Base-by-base conservation (phyloP, 2,329 filamentous ascomycete genomes). In the Talaromyces sp. region DNA sequence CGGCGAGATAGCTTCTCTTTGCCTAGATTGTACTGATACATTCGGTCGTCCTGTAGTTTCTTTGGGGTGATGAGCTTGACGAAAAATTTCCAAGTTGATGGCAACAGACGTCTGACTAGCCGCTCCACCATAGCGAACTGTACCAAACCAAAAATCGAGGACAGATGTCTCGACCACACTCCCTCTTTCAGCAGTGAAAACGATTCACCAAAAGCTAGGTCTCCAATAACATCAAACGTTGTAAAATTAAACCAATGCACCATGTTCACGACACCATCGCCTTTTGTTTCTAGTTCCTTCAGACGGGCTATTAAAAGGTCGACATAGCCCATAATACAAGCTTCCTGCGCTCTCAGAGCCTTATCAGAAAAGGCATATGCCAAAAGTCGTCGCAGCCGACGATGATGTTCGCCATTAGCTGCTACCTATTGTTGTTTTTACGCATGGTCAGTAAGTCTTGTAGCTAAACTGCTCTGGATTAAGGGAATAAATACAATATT, bases 211-310 rank as follows among this genome's bases (percentile, higher is more conserved):
- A 81, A 81, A 0, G 74, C 70, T 1, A 82, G 63, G 33, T 81
- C 77, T 0, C 78, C 78, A 56, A 81, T 75, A 31, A 81, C 72
- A 62, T 82, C 78, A 61, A 81, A 81, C 3, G 75, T 75, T 0
- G 73, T 72, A 45, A 69, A 78, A 31, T 77, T 77, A 52, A 72
- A 73, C 73, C 75, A 81, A 6, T 69, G 68, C 2, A 66, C 68
- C 65, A 80, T 71, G 54, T 79, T 70, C 9, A 76, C 67, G 1
- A 68, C 58, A 0, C 3, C 60, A n/a, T 3, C 24, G 2, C 65
- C 61, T 27, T 68, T 66, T 2, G 9, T n/a, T 22, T 19, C 27
- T 43, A 45, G 54, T 4, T 16, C 41, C 14, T 67, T 45, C 2
- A 77, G 63, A 31, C 68, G 68, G 4, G 62, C 45, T 6, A 75